Base-by-base conservation (phyloP, 345 rosid genomes). In the Orychophragmus violaceus region DNA sequence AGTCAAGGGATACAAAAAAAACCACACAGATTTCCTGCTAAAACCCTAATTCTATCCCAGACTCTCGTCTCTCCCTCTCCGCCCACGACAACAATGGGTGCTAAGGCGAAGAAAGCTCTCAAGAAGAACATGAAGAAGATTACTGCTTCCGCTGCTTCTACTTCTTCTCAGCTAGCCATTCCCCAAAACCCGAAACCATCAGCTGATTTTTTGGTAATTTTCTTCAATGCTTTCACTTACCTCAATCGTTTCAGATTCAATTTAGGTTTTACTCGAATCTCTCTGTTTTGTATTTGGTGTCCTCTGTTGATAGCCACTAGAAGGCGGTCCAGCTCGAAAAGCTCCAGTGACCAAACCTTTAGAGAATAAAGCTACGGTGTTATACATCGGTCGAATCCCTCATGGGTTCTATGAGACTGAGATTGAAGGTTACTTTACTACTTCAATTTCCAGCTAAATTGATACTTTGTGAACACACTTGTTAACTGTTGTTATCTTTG, bases 371-470 rank as follows among this genome's bases (percentile, higher is more conserved):
- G 78, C 95, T 1, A 77, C 93, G 0, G 95, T 95, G 30, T 49
- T 91, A 14, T 95, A 95, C 61, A 79, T 95, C 4, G 97, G 99
- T 25, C 82, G 97, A 12, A 82, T 95, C 17, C 99, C 97, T 1
- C 97, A 91, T 71, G 97, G 96, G 2, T 91, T 95, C 76, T 95
- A 87, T 16, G 97, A 95, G 80, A 74, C 77, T 37, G 97, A 95
- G 77, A 95, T 95, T 79, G 71, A 87, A 79, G 91, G 99, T 94
- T 6, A 5, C 2, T 52, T 29, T 19, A 14, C 1, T 24, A 24
- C 60, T 27, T 11, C n/a, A 1, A 1, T 39, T 6, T 29, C 36
- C 61, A 46, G 11, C 46, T 25, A 6, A n/a, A 13, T 32, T 44
- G 5, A 36, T 28, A 12, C 5, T n/a, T 8, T 13, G 41, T 10